phyloP scores from a whole-genome alignment of 2,329 filamentous ascomycete species.

The Colletotrichum incanum region DNA sequence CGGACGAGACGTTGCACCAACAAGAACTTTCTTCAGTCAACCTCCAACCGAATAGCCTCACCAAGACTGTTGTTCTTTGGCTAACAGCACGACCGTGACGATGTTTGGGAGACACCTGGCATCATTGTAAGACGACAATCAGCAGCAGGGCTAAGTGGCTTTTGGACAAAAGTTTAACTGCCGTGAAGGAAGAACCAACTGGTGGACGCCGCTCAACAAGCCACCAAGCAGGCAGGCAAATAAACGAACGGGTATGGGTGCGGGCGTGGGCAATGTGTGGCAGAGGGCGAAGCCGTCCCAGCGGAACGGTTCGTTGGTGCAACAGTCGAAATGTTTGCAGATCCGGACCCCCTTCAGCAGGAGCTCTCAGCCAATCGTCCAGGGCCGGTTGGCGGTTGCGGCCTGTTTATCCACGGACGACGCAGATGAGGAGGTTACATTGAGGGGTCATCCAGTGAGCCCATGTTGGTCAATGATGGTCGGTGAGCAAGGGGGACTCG shows the following conservation, averaged over 20 bases:
- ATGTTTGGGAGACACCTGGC: conserved; percentile 5
- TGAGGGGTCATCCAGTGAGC: conserved; percentile 28
- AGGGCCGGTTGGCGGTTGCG: conserved; percentile 26
- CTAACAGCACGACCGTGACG: neutral
- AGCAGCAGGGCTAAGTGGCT: conserved; percentile 14
- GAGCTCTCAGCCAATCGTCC: conserved; percentile 26
- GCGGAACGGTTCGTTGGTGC: conserved; percentile 42
- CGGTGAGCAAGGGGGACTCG: conserved; percentile 17
- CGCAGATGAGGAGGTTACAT: conserved; percentile 34
- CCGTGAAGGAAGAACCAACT: conserved; percentile 2
- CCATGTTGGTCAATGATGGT: conserved; percentile 34
- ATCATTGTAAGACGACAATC: neutral
- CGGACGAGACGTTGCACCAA: conserved; percentile 43
- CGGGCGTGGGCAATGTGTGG: conserved; percentile 11
- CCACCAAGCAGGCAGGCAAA: conserved; percentile 20
- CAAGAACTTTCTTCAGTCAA: conserved; percentile 33
- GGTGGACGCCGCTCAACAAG: neutral
- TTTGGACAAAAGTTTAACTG: conserved; percentile 2
- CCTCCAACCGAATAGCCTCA: neutral
- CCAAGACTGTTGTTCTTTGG: neutral
- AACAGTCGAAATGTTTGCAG: conserved; percentile 41
- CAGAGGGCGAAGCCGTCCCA: conserved; percentile 36
- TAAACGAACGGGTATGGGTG: conserved; percentile 1
- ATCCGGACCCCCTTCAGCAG: conserved; percentile 35
- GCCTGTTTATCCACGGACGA: conserved; percentile 32